phyloP scores from a whole-genome alignment of 192 early-diverging fungal genomes.

The Funneliformis geosporum region DNA sequence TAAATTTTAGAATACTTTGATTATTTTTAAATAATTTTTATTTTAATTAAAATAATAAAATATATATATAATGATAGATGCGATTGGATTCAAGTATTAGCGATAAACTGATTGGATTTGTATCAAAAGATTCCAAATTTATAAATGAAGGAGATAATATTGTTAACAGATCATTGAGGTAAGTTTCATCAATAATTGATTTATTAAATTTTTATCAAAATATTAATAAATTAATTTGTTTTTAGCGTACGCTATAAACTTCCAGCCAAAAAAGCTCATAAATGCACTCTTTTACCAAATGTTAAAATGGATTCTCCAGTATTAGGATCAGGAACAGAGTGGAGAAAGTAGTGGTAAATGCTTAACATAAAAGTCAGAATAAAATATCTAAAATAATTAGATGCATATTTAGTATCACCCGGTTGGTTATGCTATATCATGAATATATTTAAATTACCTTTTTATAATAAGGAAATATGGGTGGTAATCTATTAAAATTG shows the following conservation, averaged over 20 bases:
- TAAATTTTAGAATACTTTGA: slow-evolving; percentile 29
- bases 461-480: too few species aligned
- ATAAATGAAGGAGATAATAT: slow-evolving; percentile 60
- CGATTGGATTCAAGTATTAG: slow-evolving; percentile 50
- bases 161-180: slow-evolving; percentile 58
- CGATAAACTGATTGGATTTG: slow-evolving; percentile 56
- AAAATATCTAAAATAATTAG: too few species aligned
- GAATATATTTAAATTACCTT: too few species aligned
- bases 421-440: too few species aligned
- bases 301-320: slow-evolving; percentile 30
- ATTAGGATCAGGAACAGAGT: slow-evolving; percentile 36
- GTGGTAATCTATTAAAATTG: too few species aligned
- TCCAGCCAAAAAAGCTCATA: slow-evolving; percentile 34
- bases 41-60: background rate
- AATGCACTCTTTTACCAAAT: slow-evolving; percentile 34
- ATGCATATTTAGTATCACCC: too few species aligned
- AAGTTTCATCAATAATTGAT: background rate
- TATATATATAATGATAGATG: slow-evolving; percentile 33
- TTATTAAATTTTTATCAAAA: slow-evolving; percentile 11
- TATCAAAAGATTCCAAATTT: slow-evolving; percentile 57
- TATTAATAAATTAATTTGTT: background rate
- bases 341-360: slow-evolving; percentile 33
- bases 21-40: slow-evolving; percentile 11
- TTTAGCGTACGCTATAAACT: slow-evolving; percentile 38
- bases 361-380: too few species aligned